These are phyloP conservation scores for Colletotrichum lentis DNA, from an alignment of 2,329 filamentous ascomycete species.

Conservation along the genomic window DNA sequence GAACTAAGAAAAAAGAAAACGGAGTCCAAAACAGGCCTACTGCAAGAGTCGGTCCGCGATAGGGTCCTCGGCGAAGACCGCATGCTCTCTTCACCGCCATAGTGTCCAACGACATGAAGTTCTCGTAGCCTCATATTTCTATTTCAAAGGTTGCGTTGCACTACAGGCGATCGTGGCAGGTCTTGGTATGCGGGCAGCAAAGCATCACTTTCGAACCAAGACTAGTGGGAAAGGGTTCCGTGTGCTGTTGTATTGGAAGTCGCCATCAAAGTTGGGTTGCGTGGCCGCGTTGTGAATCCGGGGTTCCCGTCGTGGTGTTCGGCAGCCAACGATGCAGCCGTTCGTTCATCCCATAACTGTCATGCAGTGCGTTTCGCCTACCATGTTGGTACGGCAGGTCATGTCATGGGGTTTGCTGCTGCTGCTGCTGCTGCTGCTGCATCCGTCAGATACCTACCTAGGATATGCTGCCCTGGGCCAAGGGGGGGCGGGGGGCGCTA, in stretches of 20 bases:
- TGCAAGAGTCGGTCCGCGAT: background rate
- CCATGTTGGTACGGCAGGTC: background rate
- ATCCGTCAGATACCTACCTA: background rate
- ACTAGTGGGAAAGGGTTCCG: background rate
- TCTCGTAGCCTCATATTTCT: background rate
- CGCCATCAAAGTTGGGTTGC: background rate
- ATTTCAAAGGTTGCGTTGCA: too few species aligned
- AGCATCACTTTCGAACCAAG: too few species aligned
- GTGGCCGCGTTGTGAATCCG: too few species aligned
- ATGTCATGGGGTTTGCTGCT: too few species aligned
- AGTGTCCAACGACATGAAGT: background rate
- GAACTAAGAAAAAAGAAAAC: background rate
- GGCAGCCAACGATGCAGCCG: background rate
- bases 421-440: background rate
- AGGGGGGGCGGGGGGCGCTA: too few species aligned
- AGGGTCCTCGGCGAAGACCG: background rate
- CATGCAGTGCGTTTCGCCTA: background rate
- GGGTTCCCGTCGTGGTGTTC: background rate
- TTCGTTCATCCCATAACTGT: background rate
- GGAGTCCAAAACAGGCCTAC: background rate
- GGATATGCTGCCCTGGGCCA: too few species aligned
- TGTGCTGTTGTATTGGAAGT: background rate
- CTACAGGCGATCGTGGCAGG: too few species aligned
- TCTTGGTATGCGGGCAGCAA: too few species aligned
- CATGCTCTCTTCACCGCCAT: constrained; percentile 3